These are phyloP conservation scores for Phialophora verrucosa DNA, from an alignment of 2,329 filamentous ascomycete species.

Conservation along the genomic window DNA sequence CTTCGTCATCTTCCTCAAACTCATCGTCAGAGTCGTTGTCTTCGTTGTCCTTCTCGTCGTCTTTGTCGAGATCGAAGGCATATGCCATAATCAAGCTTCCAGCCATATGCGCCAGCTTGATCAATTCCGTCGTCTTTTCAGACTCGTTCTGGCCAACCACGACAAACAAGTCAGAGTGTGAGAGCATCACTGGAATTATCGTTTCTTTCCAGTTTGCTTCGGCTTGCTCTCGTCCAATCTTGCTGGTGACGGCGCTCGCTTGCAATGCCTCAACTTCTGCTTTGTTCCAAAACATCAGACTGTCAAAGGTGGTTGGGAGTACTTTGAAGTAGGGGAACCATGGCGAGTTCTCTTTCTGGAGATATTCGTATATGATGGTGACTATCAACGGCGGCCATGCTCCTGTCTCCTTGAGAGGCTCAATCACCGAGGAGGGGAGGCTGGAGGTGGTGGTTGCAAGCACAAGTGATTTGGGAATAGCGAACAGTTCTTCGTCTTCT, in stretches of 20 bases:
- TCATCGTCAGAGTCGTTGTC: conserved; percentile 26
- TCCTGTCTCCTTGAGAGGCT: conserved; percentile 58
- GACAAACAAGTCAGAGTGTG: conserved; percentile 51
- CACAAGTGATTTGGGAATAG: conserved; percentile 73
- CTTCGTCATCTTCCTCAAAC: conserved; percentile 44
- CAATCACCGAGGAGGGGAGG: conserved; percentile 63
- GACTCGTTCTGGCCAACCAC: conserved; percentile 42
- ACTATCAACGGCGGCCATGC: conserved; percentile 70
- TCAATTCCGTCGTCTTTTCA: conserved; percentile 47
- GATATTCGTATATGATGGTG: conserved; percentile 77
- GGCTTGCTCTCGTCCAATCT: conserved; percentile 75
- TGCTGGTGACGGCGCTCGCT: conserved; percentile 74
- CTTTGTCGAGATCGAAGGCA: conserved; percentile 74
- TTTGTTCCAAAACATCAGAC: conserved; percentile 85
- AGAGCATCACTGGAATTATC: conserved; percentile 59
- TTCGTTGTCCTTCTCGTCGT: conserved; percentile 37
- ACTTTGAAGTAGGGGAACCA: conserved; percentile 83
- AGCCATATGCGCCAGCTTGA: conserved; percentile 74
- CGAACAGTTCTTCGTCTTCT: conserved; percentile 78
- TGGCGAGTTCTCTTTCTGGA: conserved; percentile 63
- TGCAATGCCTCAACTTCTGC: conserved; percentile 74
- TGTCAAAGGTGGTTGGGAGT: conserved; percentile 74
- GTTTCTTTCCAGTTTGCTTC: conserved; percentile 69
- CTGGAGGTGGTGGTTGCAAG: conserved; percentile 75
- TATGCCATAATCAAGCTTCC: conserved; percentile 91